Percentiles rank a stretch among this genome's conserved stretches.
Evolutionary conservation across 768 basidiomycete genomes (phyloP).

Genomic region (Naganishia randhawae): DNA sequence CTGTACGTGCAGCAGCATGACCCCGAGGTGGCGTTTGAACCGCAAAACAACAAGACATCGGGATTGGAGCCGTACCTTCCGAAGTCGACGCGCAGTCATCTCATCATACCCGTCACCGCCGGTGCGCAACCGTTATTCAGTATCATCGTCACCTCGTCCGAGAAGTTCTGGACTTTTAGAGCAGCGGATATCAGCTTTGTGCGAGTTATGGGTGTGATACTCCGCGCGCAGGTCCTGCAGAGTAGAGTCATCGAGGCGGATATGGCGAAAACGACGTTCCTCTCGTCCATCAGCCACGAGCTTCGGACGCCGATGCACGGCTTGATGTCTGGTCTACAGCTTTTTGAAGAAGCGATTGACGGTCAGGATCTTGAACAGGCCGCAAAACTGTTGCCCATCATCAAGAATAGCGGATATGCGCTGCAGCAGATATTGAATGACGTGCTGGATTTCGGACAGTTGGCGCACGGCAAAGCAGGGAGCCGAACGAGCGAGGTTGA

Average conservation of each 20-base stretch:
- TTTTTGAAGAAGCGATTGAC: conserved; percentile 30
- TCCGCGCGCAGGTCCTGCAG: conserved; percentile 34
- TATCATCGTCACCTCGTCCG: conserved; percentile 30
- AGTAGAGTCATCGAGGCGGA: conserved; percentile 37
- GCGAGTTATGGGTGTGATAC: conserved; percentile 35
- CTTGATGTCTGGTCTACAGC: conserved; percentile 35
- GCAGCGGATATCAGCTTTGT: conserved; percentile 30
- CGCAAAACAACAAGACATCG: conserved; percentile 23
- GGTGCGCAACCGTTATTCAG: conserved; percentile 34
- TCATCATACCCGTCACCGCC: conserved; percentile 33
- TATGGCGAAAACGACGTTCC: conserved; percentile 39
- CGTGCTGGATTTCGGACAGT: conserved; percentile 31
- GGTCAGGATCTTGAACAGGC: conserved; percentile 24
- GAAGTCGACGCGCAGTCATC: conserved; percentile 24
- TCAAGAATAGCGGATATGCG: conserved; percentile 33
- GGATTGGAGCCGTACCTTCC: conserved; percentile 33
- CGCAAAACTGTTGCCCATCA: conserved; percentile 20
- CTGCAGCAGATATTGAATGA: conserved; percentile 38
- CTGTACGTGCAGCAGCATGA: conserved; percentile 4
- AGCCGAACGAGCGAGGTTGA: not conserved
- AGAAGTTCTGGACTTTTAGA: conserved; percentile 24
- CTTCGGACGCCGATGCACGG: conserved; percentile 45
- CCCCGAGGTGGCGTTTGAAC: conserved; percentile 1
- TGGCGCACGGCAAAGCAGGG: not conserved
- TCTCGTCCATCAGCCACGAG: conserved; percentile 44